These are phyloP conservation scores for Tremella yokohamensis DNA, from an alignment of 768 basidiomycete genomes.

Conservation along the genomic window DNA sequence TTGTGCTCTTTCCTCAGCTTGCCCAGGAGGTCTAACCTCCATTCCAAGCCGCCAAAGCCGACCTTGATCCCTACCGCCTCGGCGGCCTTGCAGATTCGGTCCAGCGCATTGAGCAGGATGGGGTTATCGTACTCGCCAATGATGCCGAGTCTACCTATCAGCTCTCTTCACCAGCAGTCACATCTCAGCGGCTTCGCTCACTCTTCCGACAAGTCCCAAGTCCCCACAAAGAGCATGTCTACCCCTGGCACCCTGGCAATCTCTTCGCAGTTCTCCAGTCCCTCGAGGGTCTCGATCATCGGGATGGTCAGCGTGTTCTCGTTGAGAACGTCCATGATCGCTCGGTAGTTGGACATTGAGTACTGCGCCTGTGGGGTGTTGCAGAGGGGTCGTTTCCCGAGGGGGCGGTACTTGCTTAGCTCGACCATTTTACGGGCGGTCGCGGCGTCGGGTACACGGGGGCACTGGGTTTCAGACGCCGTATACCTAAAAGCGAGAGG, in stretches of 20 bases:
- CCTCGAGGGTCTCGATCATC: slow-evolving; percentile 22
- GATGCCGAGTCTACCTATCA: slow-evolving; percentile 17
- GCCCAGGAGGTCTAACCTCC: slow-evolving; percentile 3
- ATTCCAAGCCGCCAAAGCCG: slow-evolving; percentile 20
- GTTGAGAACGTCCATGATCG: slow-evolving; percentile 7
- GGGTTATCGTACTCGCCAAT: slow-evolving; percentile 14
- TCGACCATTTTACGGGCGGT: slow-evolving; percentile 9
- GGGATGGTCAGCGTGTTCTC: slow-evolving; percentile 12
- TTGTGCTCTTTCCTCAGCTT: slow-evolving; percentile 1
- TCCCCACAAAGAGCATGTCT: slow-evolving; percentile 7
- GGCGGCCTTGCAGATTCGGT: slow-evolving; percentile 17
- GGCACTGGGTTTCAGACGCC: slow-evolving; percentile 5
- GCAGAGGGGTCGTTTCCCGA: slow-evolving; percentile 16
- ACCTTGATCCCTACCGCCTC: slow-evolving; percentile 7
- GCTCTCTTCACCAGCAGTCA: neutral
- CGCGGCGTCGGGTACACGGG: slow-evolving; percentile 1
- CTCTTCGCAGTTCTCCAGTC: slow-evolving; percentile 14
- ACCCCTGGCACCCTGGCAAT: slow-evolving; percentile 9
- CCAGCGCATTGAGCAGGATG: slow-evolving; percentile 11
- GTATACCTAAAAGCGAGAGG: too few relatives aligned
- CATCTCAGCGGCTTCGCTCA: neutral
- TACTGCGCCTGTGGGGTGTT: slow-evolving; percentile 15
- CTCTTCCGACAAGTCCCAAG: slow-evolving; percentile 9
- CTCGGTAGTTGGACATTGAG: slow-evolving; percentile 5
- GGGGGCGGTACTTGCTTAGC: slow-evolving; percentile 14